phyloP scores from a whole-genome alignment of 2,329 filamentous ascomycete genomes.

The Hirsutella minnesotensis region DNA sequence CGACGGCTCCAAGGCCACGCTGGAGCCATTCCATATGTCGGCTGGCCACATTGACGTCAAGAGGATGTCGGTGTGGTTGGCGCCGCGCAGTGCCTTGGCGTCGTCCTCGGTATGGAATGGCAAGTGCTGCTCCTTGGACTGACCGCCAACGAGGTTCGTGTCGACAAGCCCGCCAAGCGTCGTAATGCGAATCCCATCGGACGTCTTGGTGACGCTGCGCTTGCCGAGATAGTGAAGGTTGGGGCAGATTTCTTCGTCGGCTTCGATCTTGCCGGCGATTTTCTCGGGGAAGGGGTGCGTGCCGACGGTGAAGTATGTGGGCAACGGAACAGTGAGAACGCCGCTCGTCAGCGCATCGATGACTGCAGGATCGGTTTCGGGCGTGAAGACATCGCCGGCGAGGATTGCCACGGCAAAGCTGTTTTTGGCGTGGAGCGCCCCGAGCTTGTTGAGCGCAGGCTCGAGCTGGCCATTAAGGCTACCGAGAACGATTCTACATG shows the following conservation, averaged over 20 bases:
- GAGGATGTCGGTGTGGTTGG: conserved; percentile 73
- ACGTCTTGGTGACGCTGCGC: conserved; percentile 76
- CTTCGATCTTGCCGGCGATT: conserved; percentile 62
- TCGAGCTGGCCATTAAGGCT: conserved; percentile 69
- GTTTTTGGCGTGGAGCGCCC: conserved; percentile 74
- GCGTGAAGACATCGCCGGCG: conserved; percentile 69
- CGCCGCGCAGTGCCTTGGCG: conserved; percentile 61
- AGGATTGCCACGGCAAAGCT: conserved; percentile 77
- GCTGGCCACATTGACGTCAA: conserved; percentile 81
- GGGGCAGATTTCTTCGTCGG: conserved; percentile 65
- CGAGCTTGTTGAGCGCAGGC: conserved; percentile 67
- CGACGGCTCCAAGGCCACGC: conserved; percentile 43
- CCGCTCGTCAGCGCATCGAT: conserved; percentile 58
- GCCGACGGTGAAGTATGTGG: conserved; percentile 85
- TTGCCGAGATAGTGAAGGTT: conserved; percentile 88
- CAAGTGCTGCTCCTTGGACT: conserved; percentile 61
- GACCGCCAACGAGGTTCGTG: conserved; percentile 44
- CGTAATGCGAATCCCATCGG: conserved; percentile 81
- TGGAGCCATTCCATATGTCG: conserved; percentile 57
- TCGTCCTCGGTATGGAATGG: conserved; percentile 70
- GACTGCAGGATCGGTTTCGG: conserved; percentile 43
- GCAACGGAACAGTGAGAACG: conserved; percentile 61
- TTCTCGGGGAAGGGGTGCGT: conserved; percentile 55
- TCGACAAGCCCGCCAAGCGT: conserved; percentile 67
- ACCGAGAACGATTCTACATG: conserved; percentile 63